Base-by-base conservation (phyloP, 805 yeast species). In the Saturnispora ahearnii region DNA sequence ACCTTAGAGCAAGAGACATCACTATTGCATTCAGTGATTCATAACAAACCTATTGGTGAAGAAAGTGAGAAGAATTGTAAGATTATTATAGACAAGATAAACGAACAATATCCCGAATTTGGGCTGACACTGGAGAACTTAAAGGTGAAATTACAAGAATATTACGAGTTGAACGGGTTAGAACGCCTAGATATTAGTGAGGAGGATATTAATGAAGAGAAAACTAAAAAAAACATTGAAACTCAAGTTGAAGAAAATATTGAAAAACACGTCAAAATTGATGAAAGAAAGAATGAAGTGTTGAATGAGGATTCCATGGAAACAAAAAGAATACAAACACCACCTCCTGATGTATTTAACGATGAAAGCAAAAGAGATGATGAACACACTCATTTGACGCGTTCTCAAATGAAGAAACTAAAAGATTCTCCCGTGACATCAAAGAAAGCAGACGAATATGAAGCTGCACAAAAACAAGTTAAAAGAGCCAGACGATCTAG, bases 21-120 rank as follows among this genome's bases (percentile, higher is more conserved):
- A 13, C 56, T 65, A 4, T 45, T 65, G 44, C 55, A 57, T 18
- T 49, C 57, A 12, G 33, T 62, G 9, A 62, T 65, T 33, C 62
- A 57, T 38, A 56, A 63, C 47, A 62, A 62, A 45, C 69, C 68
- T 21, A 46, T 62, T n/a, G 67, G 66, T 4, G 51, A 53, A 18
- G 43, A 53, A 1, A 45, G 52, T 28, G 56, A 56, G 1, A 45
- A 51, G 11, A 51, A 53, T 18, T 55, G 50, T 13, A 44, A 49
- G 5, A 45, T 46, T 11, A 53, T 65, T 1, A 43, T 55, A 15
- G 48, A 54, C 29, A 50, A 55, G 36, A 21, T 64, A 22, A 50
- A 54, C 13, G 57, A 51, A 36, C 53, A 55, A 44, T 62, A 56
- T 33, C 54, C 59, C 4, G 56, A 50, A 10, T 32, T 48, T 8